Evolutionary conservation across 2,329 filamentous ascomycete species (phyloP).

Genomic region (Claviceps sorghi): DNA sequence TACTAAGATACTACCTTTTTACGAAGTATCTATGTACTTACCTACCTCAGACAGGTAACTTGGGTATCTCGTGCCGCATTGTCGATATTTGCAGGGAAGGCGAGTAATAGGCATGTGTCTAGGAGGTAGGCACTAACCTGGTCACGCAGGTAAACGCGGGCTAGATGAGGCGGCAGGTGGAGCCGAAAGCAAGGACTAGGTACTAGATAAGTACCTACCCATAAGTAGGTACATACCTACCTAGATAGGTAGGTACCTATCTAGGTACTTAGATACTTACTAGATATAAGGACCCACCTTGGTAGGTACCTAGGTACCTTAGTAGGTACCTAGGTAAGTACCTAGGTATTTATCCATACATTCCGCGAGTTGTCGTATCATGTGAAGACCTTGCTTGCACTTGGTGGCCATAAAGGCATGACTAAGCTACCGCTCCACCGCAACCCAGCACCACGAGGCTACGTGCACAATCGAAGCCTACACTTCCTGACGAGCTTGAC

Average conservation of each 20-base stretch:
- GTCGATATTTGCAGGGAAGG: no score
- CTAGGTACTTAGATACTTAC: no score
- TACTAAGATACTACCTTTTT: no score
- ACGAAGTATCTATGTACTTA: no score
- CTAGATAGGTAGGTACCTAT: no score
- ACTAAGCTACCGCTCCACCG: slow-evolving; percentile 4
- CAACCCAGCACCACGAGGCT: slow-evolving; percentile 1
- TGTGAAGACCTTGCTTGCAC: not conserved
- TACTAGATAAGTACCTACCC: not conserved
- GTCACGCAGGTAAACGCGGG: not conserved
- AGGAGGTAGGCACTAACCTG: no score
- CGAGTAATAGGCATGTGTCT: not conserved
- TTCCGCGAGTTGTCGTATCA: not conserved
- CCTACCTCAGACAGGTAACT: no score
- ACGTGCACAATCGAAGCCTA: slow-evolving; percentile 3
- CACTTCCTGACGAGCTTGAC: not conserved
- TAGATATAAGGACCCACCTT: no score
- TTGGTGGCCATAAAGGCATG: not conserved
- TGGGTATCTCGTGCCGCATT: no score
- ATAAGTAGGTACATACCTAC: not conserved
- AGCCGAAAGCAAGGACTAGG: not conserved
- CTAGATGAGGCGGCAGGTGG: not conserved
- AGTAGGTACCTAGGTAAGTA: no score
- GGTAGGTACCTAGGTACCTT: no score
- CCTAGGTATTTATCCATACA: no score